Evolutionary conservation across 148 eudicot species (phyloP).

Genomic region (Cornus florida): DNA sequence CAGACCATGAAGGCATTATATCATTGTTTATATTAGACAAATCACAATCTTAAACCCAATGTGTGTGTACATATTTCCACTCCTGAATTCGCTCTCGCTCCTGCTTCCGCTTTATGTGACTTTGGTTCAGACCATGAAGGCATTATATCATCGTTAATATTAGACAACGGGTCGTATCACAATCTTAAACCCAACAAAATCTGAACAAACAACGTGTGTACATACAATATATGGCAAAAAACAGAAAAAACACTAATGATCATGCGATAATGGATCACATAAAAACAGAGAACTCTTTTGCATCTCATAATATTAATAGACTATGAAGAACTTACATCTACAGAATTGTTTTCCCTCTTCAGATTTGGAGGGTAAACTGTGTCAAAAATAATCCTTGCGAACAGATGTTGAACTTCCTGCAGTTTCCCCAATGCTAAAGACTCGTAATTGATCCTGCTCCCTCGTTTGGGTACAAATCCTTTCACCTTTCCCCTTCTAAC

Average conservation of each 20-base stretch:
- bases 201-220: too few species aligned
- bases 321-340: neutral
- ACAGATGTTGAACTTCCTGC: constrained; percentile 62
- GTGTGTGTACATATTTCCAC: too few species aligned
- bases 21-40: too few species aligned
- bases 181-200: too few species aligned
- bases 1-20: too few species aligned
- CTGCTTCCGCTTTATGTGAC: too few species aligned
- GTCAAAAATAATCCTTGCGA: constrained; percentile 83
- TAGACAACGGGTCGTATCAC: too few species aligned
- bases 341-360: neutral
- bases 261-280: neutral
- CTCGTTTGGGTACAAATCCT: constrained; percentile 45
- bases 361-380: constrained; percentile 56
- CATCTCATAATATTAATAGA: neutral
- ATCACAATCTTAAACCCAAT: too few species aligned
- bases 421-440: constrained; percentile 56
- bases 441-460: constrained; percentile 56
- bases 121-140: too few species aligned
- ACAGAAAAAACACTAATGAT: neutral
- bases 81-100: too few species aligned
- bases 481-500: constrained; percentile 48
- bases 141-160: too few species aligned
- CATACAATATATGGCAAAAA: too few species aligned
- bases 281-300: neutral